Percentiles rank a stretch among this genome's conserved stretches.
phyloP scores from a whole-genome alignment of 179 eudicot species.

The Spergularia azorica region DNA sequence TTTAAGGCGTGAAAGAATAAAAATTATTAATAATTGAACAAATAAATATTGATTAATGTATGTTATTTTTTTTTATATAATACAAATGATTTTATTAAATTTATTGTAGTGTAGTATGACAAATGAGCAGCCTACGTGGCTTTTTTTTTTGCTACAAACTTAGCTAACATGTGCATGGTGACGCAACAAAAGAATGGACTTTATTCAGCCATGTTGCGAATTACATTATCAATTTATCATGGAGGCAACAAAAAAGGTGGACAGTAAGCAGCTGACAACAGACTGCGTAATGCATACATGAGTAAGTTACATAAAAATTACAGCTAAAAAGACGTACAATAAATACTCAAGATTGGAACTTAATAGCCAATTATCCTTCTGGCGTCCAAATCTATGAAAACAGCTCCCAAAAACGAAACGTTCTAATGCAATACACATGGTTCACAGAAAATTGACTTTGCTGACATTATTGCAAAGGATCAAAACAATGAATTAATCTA shows the following conservation, averaged over 20 bases:
- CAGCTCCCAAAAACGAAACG: not conserved
- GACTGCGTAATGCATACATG: slow-evolving; percentile 24
- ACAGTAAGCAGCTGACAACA: slow-evolving; percentile 23
- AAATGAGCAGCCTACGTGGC: no score
- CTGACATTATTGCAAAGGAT: slow-evolving; percentile 19
- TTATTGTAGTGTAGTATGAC: no score
- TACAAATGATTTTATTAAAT: no score
- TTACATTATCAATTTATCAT: slow-evolving; percentile 3
- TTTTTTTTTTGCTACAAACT: no score
- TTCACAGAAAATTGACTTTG: slow-evolving; percentile 19
- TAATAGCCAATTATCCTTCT: slow-evolving; percentile 22
- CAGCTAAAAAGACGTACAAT: slow-evolving; percentile 21
- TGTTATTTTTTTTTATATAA: no score
- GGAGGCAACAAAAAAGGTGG: slow-evolving; percentile 12
- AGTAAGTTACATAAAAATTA: slow-evolving; percentile 28
- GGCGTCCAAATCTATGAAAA: slow-evolving; percentile 23
- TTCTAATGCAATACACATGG: slow-evolving; percentile 26
- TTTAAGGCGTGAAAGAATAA: no score
- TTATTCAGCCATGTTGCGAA: slow-evolving; percentile 17
- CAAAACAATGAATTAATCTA: slow-evolving; percentile 2
- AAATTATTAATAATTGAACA: no score
- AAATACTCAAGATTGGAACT: slow-evolving; percentile 20
- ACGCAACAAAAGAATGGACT: not conserved
- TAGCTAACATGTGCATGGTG: no score
- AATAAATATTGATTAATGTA: no score